phyloP scores from a whole-genome alignment of 352 stramenopile species.

The Albugo candida region DNA sequence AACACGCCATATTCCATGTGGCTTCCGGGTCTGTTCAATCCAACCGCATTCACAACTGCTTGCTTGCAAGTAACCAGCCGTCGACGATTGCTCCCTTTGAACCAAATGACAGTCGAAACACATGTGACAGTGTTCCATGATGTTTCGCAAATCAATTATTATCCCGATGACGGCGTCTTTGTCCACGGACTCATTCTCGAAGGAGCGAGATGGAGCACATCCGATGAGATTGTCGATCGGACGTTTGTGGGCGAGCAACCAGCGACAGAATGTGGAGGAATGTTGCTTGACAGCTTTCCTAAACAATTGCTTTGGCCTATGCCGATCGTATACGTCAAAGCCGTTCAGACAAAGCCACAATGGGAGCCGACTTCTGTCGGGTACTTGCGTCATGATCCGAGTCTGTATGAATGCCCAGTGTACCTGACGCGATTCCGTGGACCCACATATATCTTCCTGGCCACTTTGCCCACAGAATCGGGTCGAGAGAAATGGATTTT shows the following conservation, averaged over 20 bases:
- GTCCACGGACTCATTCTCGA: slow-evolving; percentile 93
- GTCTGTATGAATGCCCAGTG: slow-evolving; percentile 90
- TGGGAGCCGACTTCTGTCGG: slow-evolving; percentile 92
- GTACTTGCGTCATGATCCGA: slow-evolving; percentile 84
- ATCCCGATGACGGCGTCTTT: slow-evolving; percentile 86
- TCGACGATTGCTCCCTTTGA: slow-evolving; percentile 80
- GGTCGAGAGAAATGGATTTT: slow-evolving; percentile 88
- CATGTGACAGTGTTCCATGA: slow-evolving; percentile 89
- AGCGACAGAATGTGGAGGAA: slow-evolving; percentile 70
- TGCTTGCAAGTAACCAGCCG: slow-evolving; percentile 90
- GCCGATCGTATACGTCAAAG: slow-evolving; percentile 91
- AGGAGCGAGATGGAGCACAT: slow-evolving; percentile 81
- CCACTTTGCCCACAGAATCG: slow-evolving; percentile 85
- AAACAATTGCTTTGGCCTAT: slow-evolving; percentile 89
- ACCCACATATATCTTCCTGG: slow-evolving; percentile 92
- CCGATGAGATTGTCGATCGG: slow-evolving; percentile 80
- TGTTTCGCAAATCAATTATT: slow-evolving; percentile 46
- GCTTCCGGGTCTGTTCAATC: slow-evolving; percentile 91
- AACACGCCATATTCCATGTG: slow-evolving; percentile 87
- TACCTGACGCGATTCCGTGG: slow-evolving; percentile 95
- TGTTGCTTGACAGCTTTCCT: slow-evolving; percentile 84
- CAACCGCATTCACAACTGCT: slow-evolving; percentile 88
- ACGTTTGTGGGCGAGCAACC: slow-evolving; percentile 71
- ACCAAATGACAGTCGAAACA: slow-evolving; percentile 93
- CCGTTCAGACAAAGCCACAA: slow-evolving; percentile 79